A percentile compares a stretch with the other conserved stretches of the same genome.
phyloP scores from a whole-genome alignment of 371 early-diverging fungal species.

The Mortierella sp. region DNA sequence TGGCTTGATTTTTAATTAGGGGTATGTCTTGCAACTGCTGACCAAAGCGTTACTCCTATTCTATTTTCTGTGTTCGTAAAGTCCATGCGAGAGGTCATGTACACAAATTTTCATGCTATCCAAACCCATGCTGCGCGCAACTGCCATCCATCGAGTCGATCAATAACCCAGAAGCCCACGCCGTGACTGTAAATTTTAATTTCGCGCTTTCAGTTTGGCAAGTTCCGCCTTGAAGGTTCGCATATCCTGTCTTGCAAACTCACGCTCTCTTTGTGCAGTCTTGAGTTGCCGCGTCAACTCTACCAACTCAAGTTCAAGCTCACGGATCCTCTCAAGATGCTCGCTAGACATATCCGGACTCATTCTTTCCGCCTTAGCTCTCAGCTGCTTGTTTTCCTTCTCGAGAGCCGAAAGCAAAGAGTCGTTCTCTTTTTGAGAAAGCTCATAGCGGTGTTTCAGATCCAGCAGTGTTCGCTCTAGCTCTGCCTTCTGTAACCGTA shows the following conservation, averaged over 20 bases:
- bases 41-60: too few relatives aligned
- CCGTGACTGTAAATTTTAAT: neutral
- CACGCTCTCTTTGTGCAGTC: slow-evolving; percentile 45
- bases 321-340: slow-evolving; percentile 39
- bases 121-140: too few relatives aligned
- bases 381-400: slow-evolving; percentile 34
- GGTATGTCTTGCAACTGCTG: too few relatives aligned
- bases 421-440: slow-evolving; percentile 46
- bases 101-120: too few relatives aligned
- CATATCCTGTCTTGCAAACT: slow-evolving; percentile 52
- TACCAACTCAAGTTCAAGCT: slow-evolving; percentile 27
- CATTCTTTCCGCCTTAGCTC: slow-evolving; percentile 21
- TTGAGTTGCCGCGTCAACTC: slow-evolving; percentile 31
- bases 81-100: too few relatives aligned
- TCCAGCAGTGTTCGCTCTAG: slow-evolving; percentile 42
- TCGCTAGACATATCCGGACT: slow-evolving; percentile 42
- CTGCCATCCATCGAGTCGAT: neutral
- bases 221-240: slow-evolving; percentile 34
- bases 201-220: slow-evolving; percentile 18
- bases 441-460: slow-evolving; percentile 48
- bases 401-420: slow-evolving; percentile 35
- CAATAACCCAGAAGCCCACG: neutral
- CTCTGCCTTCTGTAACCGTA: slow-evolving; percentile 42
- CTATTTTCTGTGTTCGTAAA: too few relatives aligned
- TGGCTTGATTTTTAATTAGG: too few relatives aligned